Evolutionary conservation across 257 asterid genomes (phyloP).

Genomic region (Solanum stenotomum): DNA sequence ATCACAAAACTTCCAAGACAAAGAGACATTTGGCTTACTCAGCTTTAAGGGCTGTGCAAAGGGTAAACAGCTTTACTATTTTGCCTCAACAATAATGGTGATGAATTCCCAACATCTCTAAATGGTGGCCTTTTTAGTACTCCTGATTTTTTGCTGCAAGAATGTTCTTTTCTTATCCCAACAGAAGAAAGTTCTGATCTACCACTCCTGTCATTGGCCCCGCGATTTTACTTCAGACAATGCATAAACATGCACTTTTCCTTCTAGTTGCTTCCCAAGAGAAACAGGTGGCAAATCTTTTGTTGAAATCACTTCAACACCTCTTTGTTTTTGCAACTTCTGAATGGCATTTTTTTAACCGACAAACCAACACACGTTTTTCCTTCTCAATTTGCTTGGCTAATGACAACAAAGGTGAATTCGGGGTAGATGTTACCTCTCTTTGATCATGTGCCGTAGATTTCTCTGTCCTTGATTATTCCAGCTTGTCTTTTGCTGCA

Average conservation of each 20-base stretch:
- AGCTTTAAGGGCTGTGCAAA: slow-evolving; percentile 15
- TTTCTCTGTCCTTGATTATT: slow-evolving; percentile 9
- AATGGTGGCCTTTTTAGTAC: slow-evolving; percentile 25
- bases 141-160: slow-evolving; percentile 5
- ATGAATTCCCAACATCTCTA: slow-evolving; percentile 40
- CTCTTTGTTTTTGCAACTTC: neutral
- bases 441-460: neutral
- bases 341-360: neutral
- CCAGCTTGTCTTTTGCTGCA: slow-evolving; percentile 21
- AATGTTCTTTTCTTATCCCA: slow-evolving; percentile 10
- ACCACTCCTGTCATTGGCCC: neutral
- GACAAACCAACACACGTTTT: slow-evolving; percentile 5
- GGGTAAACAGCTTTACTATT: slow-evolving; percentile 18
- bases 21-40: neutral
- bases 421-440: neutral
- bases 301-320: neutral
- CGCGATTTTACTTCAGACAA: slow-evolving; percentile 23
- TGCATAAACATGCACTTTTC: slow-evolving; percentile 43
- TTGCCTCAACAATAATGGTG: slow-evolving; percentile 20
- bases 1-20: neutral
- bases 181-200: slow-evolving; percentile 11
- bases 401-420: slow-evolving; percentile 11
- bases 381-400: slow-evolving; percentile 35
- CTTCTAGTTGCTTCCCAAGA: slow-evolving; percentile 58
- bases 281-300: slow-evolving; percentile 34